Evolutionary conservation across 2,329 filamentous ascomycete genomes (phyloP), one percentile per base, ranked within the genome.

Genomic region (Calonectria pseudoturangicola): DNA sequence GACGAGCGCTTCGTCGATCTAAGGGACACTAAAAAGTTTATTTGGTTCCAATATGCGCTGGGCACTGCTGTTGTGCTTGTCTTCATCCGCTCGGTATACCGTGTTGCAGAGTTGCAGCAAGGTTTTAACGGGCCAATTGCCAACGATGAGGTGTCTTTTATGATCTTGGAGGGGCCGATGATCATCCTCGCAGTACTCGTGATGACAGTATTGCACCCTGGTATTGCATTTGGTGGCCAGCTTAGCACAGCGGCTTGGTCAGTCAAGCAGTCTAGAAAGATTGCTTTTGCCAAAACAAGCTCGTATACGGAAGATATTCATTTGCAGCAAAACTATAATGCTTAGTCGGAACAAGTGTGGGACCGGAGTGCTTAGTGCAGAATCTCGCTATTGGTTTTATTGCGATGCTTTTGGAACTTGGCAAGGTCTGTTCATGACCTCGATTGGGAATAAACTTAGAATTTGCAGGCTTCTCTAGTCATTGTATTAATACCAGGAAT

Each of bases 101-200:
- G 92, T 64, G 88, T 92, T 28, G 89, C 88, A 1, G 92, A 94
- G 85, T 83, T 94, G 73, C 88, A 87, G 74, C 84, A 88, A 47
- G 92, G 92, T 2, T 94, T 91, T 88, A 82, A 79, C 5, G 90
- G 91, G 2, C 80, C 85, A 15, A 81, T 93, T 73, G 91, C 92
- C 76, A 81, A 80, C 45, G 81, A 88, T 43, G 84, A 92, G 81
- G 83, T 83, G 21, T 80, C 88, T 30, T 91, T 91, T 79, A 86
- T 91, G 75, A 86, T 83, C 5, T 85, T 91, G 43, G 89, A 92
- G 83, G 88, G 88, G 54, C 81, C 84, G 60, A 86, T 89, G 86
- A 84, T 89, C 56, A 76, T 84, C 28, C 67, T 87, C 25, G 87
- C 87, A 4, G 84, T 83, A 10, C 56, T 85, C 4, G 79, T 74